Evolutionary conservation across 129 eudicot genomes (phyloP).

Genomic region (Tagetes patula): DNA sequence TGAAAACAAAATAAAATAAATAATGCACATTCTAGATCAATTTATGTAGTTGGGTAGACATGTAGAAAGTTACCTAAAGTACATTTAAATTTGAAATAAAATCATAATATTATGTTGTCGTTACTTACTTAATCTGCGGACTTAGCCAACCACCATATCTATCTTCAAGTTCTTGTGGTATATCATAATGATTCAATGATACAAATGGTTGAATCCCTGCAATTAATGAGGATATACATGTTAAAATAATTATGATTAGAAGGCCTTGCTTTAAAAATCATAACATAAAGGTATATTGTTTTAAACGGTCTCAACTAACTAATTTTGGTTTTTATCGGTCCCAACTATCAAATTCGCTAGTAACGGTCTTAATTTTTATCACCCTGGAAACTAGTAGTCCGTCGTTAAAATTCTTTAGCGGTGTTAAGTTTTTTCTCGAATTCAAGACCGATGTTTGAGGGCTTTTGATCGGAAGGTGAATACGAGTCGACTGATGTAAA

Average conservation of each 20-base stretch:
- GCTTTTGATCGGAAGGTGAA: too few species aligned
- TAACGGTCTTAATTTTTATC: too few species aligned
- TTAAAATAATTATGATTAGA: conserved; percentile 4
- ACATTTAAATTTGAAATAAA: background rate
- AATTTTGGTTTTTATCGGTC: too few species aligned
- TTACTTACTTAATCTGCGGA: conserved; percentile 47
- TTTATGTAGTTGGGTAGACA: too few species aligned
- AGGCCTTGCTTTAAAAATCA: background rate
- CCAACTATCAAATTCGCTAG: too few species aligned
- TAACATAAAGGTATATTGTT: background rate
- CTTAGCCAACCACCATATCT: conserved; percentile 85
- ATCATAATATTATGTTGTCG: background rate
- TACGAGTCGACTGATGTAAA: too few species aligned
- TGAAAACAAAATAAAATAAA: conserved; percentile 22
- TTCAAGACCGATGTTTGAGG: too few species aligned
- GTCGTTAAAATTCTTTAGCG: too few species aligned
- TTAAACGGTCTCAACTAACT: too few species aligned
- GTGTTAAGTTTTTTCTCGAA: too few species aligned
- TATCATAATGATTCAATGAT: conserved; percentile 61
- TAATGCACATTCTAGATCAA: too few species aligned
- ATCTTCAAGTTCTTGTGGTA: conserved; percentile 82
- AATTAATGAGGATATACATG: conserved; percentile 5
- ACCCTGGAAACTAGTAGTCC: too few species aligned
- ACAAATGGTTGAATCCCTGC: conserved; percentile 84
- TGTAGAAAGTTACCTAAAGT: background rate